A percentile compares a stretch with the other conserved stretches of the same genome.
phyloP scores from a whole-genome alignment of 2,329 filamentous ascomycete genomes.

The Tolypocladium amazonense region DNA sequence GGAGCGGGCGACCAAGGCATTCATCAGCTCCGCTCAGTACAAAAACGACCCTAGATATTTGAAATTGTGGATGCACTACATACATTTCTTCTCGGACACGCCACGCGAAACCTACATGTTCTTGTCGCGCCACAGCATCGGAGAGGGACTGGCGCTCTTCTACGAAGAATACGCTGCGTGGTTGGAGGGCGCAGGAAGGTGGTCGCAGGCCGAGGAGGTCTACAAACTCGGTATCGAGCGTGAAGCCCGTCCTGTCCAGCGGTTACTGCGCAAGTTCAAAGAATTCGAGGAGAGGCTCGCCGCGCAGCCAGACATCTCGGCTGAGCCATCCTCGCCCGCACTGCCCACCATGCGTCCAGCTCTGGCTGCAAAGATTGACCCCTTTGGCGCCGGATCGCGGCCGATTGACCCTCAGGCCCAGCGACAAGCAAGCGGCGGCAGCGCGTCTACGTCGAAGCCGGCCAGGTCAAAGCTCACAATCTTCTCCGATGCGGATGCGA shows the following conservation, averaged over 20 bases:
- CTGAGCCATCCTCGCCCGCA: constrained; percentile 74
- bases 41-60: constrained; percentile 92
- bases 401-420: constrained; percentile 57
- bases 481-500: constrained; percentile 68
- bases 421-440: constrained; percentile 34
- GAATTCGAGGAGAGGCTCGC: constrained; percentile 77
- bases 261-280: constrained; percentile 78
- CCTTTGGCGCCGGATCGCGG: constrained; percentile 53
- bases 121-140: constrained; percentile 77
- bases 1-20: constrained; percentile 85
- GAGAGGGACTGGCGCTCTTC: constrained; percentile 77
- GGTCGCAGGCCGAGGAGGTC: constrained; percentile 88
- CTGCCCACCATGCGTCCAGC: constrained; percentile 75
- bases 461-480: constrained; percentile 78
- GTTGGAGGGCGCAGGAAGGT: constrained; percentile 75
- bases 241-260: constrained; percentile 71
- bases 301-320: constrained; percentile 48
- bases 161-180: constrained; percentile 96
- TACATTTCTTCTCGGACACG: constrained; percentile 84
- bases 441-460: constrained; percentile 47
- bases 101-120: constrained; percentile 90
- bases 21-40: constrained; percentile 78
- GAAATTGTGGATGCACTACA: constrained; percentile 89
- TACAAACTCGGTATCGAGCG: constrained; percentile 83
- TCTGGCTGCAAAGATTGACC: constrained; percentile 75